Conservation (phyloP, 345 rosid genomes). For the Arabidopsis thaliana region TAIR10.1 NC_003076.8:16611501-16612000, state of each 20-base stretch:
- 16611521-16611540: too few relatives aligned
- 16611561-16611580: too few relatives aligned
- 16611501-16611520: too few relatives aligned
- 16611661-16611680: too few relatives aligned
- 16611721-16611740: too few relatives aligned
- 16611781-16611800: background rate
- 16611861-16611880: constrained; percentile 18
- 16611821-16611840: constrained; percentile 6
- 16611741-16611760: background rate
- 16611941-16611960: constrained; percentile 6
- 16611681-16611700: too few relatives aligned
- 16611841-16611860: constrained; percentile 8
- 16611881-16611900: constrained; percentile 25
- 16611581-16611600: too few relatives aligned
- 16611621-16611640: too few relatives aligned
- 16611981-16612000: background rate
- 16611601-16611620: too few relatives aligned
- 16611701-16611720: too few relatives aligned
- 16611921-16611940: constrained; percentile 10
- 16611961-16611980: background rate
- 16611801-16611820: constrained; percentile 7
- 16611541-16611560: too few relatives aligned
- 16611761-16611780: background rate
- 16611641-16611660: too few relatives aligned
- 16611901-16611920: constrained; percentile 14